Conservation (phyloP, 176 grass and related monocot genomes). For the Pharus latifolius region DNA sequence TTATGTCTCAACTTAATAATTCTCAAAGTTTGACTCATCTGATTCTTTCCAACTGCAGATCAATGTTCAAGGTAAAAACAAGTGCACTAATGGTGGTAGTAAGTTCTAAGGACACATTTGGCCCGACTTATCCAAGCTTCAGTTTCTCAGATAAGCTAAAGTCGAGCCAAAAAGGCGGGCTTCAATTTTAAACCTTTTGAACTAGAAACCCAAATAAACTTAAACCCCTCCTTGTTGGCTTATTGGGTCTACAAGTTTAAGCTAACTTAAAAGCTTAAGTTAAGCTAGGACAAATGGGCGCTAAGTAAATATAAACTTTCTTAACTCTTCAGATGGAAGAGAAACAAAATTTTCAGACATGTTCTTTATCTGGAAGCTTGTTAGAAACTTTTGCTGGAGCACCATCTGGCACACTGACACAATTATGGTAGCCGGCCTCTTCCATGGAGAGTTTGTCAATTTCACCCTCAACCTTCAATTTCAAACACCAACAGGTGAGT, state of each 20-base stretch:
- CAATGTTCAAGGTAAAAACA: background rate
- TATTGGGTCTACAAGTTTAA: no score
- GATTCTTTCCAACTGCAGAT: background rate
- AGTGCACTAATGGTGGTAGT: background rate
- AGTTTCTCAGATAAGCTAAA: no score
- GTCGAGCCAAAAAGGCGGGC: no score
- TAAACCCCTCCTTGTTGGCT: no score
- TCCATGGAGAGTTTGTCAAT: slow-evolving; percentile 99
- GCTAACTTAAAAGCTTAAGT: no score
- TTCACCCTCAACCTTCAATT: slow-evolving; percentile 79
- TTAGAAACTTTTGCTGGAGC: slow-evolving; percentile 41
- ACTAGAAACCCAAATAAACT: no score
- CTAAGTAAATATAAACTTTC: no score
- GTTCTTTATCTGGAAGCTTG: slow-evolving; percentile 34
- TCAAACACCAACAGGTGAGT: background rate
- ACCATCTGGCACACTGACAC: slow-evolving; percentile 85
- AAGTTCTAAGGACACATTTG: background rate
- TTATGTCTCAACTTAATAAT: slow-evolving; percentile 29
- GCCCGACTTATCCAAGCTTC: no score
- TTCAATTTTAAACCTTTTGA: background rate
- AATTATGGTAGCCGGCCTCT: slow-evolving; percentile 81
- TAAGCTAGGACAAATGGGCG: no score
- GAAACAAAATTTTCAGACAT: no score
- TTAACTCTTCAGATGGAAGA: no score
- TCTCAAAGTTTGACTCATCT: background rate